Base-by-base conservation (phyloP, 495 filamentous ascomycete species). In the Aspergillus kassunensis region DNA sequence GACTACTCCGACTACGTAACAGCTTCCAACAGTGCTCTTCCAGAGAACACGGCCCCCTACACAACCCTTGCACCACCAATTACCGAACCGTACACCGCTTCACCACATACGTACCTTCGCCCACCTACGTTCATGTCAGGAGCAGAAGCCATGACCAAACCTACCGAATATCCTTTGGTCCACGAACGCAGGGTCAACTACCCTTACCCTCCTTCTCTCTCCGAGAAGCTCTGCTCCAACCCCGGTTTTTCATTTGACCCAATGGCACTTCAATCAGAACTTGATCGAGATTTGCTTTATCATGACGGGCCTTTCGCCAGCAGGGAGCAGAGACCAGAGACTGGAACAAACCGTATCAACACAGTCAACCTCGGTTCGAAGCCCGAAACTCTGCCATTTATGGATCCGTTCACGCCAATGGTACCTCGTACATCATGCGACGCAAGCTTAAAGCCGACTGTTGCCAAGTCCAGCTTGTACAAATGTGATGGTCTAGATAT, bases 231-330 rank as follows among this genome's bases (percentile, higher is more conserved):
- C 31, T 34, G 15, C 15, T 31, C 29, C 31, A 34, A 6, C 4
- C 24, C 24, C 9, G 9, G 9, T 4, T 27, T 27, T 27, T 27
- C 24, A 27, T 9, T 27, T 15, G 29, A 49, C 25, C 15, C 21
- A n/a, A 44, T 42, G 10, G 41, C 23, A 13, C 6, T 46, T n/a
- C 46, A 49, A 11, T 23, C 27, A 23, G 16, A 23, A n/a, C 10
- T 18, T 46, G n/a, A n/a, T n/a, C n/a, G n/a, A 25, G 20, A 25
- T 11, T n/a, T 31, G 0, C 31, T 34, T n/a, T 61, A 61, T 24
- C 34, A 43, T 12, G 54, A 61, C 36, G 58, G 58, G 3, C 58
- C 58, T 13, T 61, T 61, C 42, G 42, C 45, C 2, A 57, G 36
- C 25, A 27, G 19, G 13, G 35, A 35, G n/a, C 18, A 25, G 15